A percentile compares a stretch with the other conserved stretches of the same genome.
Conservation (phyloP, 805 yeast genomes). For the Zygoascus tannicola region DNA sequence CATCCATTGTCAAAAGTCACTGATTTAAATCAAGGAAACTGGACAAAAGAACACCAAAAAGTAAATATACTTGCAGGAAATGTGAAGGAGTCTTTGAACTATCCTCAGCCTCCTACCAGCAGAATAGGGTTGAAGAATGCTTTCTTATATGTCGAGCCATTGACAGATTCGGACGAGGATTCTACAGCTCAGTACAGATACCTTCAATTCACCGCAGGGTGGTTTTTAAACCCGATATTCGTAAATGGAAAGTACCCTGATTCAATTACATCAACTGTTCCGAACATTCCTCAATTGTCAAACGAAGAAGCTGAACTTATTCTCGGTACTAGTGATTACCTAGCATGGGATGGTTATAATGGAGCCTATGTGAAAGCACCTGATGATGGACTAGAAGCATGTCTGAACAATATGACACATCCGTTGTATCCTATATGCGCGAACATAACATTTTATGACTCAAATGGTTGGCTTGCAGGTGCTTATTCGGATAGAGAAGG, state of each 20-base stretch:
- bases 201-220: conserved; percentile 20
- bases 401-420: conserved; percentile 19
- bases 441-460: conserved; percentile 4
- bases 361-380: conserved; percentile 19
- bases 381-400: conserved; percentile 18
- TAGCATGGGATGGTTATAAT: conserved; percentile 28
- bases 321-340: conserved; percentile 24
- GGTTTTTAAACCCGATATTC: conserved; percentile 26
- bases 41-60: too few relatives aligned
- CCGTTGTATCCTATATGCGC: conserved; percentile 26
- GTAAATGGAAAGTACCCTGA: conserved; percentile 25
- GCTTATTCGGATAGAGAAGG: conserved; percentile 18
- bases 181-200: conserved; percentile 23
- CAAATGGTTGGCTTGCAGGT: conserved; percentile 17
- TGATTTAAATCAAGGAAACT: neutral
- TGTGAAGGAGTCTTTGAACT: neutral
- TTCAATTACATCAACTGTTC: conserved; percentile 18
- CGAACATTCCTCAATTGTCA: conserved; percentile 21
- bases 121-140: conserved; percentile 23
- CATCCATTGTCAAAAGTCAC: neutral
- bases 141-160: conserved; percentile 23
- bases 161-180: conserved; percentile 19
- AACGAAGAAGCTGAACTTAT: conserved; percentile 22
- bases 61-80: too few relatives aligned
- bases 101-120: conserved; percentile 19